Evolutionary conservation across 2,329 filamentous ascomycete species (phyloP), one percentile per base, ranked within the genome.

Genomic region (Trichoderma sp.): DNA sequence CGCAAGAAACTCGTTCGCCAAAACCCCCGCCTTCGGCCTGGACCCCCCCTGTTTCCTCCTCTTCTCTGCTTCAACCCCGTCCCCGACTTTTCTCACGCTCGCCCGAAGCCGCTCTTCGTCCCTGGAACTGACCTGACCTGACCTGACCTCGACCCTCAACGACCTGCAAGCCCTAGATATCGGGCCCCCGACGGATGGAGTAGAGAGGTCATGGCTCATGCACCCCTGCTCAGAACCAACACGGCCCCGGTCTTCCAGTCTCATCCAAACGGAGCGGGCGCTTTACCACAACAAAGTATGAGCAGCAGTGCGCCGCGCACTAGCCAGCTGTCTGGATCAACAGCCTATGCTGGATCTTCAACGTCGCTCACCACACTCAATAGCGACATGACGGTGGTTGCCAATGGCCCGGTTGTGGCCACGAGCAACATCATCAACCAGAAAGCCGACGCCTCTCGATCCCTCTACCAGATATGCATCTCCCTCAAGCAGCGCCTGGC

Each of bases 351-450:
- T 78, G 84, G 85, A 75, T 87, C 86, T 18, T 85, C 84, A 43
- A 83, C 86, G 60, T 89, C 87, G 15, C 79, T 89, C 58, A 82
- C 80, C 73, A 86, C 87, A 3, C 80, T 89, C 62, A 79, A 82
- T 58, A 86, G 81, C 76, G 78, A 82, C 14, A 77, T 83, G 32
- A 86, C 86, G 36, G 76, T 83, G 32, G 79, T 82, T 73, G 83
- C 86, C 61, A 88, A 82, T 73, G 82, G 90, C 60, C 89, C 89
- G 73, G 88, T 95, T 73, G 84, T 93, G 77, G 92, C 94, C 73
- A 94, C 92, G 73, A 89, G 93, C 81, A 98, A 97, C 82, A 97
- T 99, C 81, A 97, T 99, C 86, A 99, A 99, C 83, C 93, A 95
- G 82, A 93, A 93, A 80, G 96, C 95, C 80, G 95, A 97, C 81